Base-by-base conservation (phyloP, 306 rosid species). In the Cucurbita pepo region DNA sequence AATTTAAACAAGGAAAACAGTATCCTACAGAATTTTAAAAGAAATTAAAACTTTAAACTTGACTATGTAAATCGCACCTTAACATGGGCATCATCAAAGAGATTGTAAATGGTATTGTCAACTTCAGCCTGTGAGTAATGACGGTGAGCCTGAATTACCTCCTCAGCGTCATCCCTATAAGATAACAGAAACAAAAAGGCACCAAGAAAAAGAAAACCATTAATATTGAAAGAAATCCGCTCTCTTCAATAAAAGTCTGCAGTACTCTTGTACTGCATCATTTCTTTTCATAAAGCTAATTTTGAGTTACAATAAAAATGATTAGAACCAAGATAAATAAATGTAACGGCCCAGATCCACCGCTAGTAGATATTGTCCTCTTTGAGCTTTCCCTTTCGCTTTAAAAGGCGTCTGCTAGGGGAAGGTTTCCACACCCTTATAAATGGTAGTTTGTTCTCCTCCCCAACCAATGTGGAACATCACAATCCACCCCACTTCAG, bases 51-150 rank as follows among this genome's bases (percentile, higher is more conserved):
- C 13, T 14, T 13, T 45, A 48, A 69, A 51, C 58, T 7, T 16
- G 48, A 69, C 0, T 14, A 19, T 70, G 43, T 6, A 44, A 25
- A 52, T 64, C 86, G 83, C 74, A 91, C 97, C 66, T 86, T 62
- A 15, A 89, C 96, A 66, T 89, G 83, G 36, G 90, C 96, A 45
- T 91, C 90, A 48, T 91, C 96, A 25, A 80, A 45, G 10, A 91
- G 90, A 22, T 78, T 77, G 61, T 76, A 91, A 15, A 76, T 3
- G 3, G 4, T 38, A 22, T 61, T 38, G 2, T 81, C 90, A 74
- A 89, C 97, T 62, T 67, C 71, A 25, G 90, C 96, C 52, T 58
- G 63, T 0, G 77, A 77, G 67, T 87, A 87, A 71, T 89, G 91
- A 50, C 25, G 36, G 15, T 34, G 71, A 38, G 96, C 96, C 77